Percentiles rank a stretch among this genome's conserved stretches.
Conservation (phyloP, 345 rosid species). For the Mercurialis annua region DNA sequence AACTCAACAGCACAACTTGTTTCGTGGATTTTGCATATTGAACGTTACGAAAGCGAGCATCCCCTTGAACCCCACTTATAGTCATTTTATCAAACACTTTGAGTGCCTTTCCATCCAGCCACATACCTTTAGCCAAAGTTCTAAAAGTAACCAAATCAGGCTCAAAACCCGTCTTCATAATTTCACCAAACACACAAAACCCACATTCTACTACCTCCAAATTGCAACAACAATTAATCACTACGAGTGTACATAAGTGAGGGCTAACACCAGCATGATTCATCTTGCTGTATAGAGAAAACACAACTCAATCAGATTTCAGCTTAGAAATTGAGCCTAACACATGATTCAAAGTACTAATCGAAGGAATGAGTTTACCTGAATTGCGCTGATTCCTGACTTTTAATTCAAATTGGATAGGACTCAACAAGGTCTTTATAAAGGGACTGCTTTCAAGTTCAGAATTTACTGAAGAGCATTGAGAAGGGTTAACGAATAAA, state of each 20-base stretch:
- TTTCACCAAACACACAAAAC: constrained; percentile 24
- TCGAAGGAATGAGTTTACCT: constrained; percentile 25
- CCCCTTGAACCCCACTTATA: constrained; percentile 17
- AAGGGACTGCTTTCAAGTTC: no score
- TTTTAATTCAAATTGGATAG: no score
- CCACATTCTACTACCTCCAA: constrained; percentile 15
- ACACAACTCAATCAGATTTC: constrained; percentile 1
- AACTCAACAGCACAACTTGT: constrained; percentile 20
- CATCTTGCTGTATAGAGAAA: constrained; percentile 12
- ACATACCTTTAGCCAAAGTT: constrained; percentile 19
- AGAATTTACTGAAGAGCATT: no score
- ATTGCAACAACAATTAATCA: constrained; percentile 15
- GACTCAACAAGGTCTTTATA: no score
- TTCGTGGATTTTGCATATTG: constrained; percentile 19
- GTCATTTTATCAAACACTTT: constrained; percentile 23
- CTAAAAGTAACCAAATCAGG: constrained; percentile 7
- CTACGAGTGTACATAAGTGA: constrained; percentile 15
- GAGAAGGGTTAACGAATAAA: background rate
- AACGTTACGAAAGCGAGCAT: constrained; percentile 10
- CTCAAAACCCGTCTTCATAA: constrained; percentile 27
- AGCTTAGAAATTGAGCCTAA: constrained; percentile 18
- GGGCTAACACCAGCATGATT: constrained; percentile 10
- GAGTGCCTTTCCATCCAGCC: constrained; percentile 11
- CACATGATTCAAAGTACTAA: no score
- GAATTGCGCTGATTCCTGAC: constrained; percentile 21